A percentile compares a stretch with the other conserved stretches of the same genome.
These are phyloP conservation scores for Phytophthora tentaculata DNA, from an alignment of 352 stramenopile species.

Conservation along the genomic window DNA sequence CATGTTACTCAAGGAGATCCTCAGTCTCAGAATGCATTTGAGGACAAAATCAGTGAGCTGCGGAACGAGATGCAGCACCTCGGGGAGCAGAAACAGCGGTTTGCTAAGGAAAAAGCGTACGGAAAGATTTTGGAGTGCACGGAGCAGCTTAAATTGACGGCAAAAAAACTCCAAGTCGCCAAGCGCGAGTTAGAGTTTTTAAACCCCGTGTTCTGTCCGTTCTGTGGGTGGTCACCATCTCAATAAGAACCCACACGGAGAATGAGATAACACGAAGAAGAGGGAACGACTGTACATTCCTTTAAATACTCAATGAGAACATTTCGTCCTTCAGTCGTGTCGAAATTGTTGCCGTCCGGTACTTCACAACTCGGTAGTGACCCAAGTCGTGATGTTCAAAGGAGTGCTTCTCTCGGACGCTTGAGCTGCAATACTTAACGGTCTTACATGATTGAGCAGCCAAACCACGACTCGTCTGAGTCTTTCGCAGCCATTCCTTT, in stretches of 20 bases:
- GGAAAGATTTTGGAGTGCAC: slow-evolving; percentile 39
- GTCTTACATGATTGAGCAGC: slow-evolving; percentile 66
- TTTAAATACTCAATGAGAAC: slow-evolving; percentile 47
- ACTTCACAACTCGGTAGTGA: slow-evolving; percentile 8
- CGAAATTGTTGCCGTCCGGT: slow-evolving; percentile 10
- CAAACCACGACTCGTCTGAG: slow-evolving; percentile 64
- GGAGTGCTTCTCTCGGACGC: slow-evolving; percentile 14
- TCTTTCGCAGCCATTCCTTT: slow-evolving; percentile 36
- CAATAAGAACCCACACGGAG: slow-evolving; percentile 3
- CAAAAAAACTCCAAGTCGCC: slow-evolving; percentile 31
- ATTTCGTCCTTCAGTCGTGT: slow-evolving; percentile 32
- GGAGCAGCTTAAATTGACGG: slow-evolving; percentile 25
- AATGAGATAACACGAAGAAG: slow-evolving; percentile 4
- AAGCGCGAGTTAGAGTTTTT: slow-evolving; percentile 53
- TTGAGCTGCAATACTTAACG: slow-evolving; percentile 1
- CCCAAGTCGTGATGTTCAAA: slow-evolving; percentile 5
- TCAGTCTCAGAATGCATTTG: slow-evolving; percentile 28
- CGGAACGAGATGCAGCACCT: slow-evolving; percentile 28
- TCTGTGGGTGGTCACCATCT: slow-evolving; percentile 36
- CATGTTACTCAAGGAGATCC: slow-evolving; percentile 41
- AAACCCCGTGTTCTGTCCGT: slow-evolving; percentile 48
- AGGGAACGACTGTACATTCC: slow-evolving; percentile 23
- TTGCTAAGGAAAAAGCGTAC: slow-evolving; percentile 44
- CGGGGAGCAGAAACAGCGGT: slow-evolving; percentile 35
- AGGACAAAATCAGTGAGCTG: slow-evolving; percentile 31